A percentile compares a stretch with the other conserved stretches of the same genome.
Conservation (phyloP, 148 eudicot genomes). For the Oxyria digyna region DNA sequence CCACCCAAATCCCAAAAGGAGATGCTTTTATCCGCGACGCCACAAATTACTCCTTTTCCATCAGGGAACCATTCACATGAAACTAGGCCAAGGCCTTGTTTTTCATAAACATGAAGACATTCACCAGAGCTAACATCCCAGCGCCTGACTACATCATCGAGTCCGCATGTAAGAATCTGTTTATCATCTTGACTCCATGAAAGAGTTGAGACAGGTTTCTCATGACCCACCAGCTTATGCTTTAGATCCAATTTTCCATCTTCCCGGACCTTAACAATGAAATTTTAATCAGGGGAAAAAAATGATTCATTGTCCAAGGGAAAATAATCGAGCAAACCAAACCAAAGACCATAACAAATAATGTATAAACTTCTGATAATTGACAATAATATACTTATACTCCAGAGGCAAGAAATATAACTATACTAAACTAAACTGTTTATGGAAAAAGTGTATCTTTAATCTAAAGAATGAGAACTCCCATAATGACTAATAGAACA, state of each 20-base stretch:
- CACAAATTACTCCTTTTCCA: slow-evolving; percentile 47
- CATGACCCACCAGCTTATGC: slow-evolving; percentile 53
- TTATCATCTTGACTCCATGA: slow-evolving; percentile 72
- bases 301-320: background rate
- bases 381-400: background rate
- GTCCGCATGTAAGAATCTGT: slow-evolving; percentile 76
- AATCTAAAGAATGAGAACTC: background rate
- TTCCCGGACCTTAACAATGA: slow-evolving; percentile 25
- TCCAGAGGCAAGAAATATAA: background rate
- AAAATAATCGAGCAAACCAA: background rate
- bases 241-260: slow-evolving; percentile 35
- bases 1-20: slow-evolving; percentile 72
- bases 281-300: background rate
- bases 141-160: slow-evolving; percentile 52
- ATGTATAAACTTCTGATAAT: background rate
- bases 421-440: background rate
- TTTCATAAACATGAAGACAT: slow-evolving; percentile 61
- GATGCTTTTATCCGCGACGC: slow-evolving; percentile 62
- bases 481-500: background rate
- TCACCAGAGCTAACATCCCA: slow-evolving; percentile 71
- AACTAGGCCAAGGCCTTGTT: slow-evolving; percentile 36
- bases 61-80: slow-evolving; percentile 82
- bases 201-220: slow-evolving; percentile 48
- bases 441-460: background rate
- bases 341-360: background rate